Evolutionary conservation across 2,329 filamentous ascomycete species (phyloP), one percentile per base, ranked within the genome.

Genomic region (Cladosporium halotolerans): DNA sequence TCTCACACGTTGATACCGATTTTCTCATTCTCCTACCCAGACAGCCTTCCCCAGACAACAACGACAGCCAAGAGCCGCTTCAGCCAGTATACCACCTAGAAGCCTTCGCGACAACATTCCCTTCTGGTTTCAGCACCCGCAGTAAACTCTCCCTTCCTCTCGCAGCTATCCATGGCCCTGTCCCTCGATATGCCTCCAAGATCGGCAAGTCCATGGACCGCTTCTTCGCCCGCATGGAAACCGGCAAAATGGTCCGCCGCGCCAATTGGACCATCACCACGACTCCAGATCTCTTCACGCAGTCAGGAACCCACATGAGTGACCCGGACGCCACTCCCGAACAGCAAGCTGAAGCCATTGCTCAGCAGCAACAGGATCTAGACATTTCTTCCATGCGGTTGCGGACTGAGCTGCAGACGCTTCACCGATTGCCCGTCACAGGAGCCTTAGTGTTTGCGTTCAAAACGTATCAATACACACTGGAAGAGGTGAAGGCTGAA

Each of bases 381-480:
- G 13, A 51, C 5, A 16, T 51, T 2, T 16, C 4, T 1, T 66
- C 50, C 59, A 62, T 32, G 33, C 60, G 70, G 23, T 51, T 85
- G 18, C 71, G 82, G 3, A 79, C 74, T 57, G 82, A 86, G 66
- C 70, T 80, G 32, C 82, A 85, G 70, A 82, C 79, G 1, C 65
- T 86, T 33, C 80, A 84, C 68, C 73, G 82, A 1, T 64, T 85
- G 23, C 80, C 80, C 3, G 58, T 67, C 45, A 78, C 73, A 0
- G 70, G 72, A 49, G 80, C 79, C 7, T 46, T 85, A 16, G 73
- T 84, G 0, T 85, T 85, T 67, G 74, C 72, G 0, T 80, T 84
- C 64, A 82, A 84, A 66, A 85, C 82, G 13, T 85, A 83, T 65
- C 68, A 75, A 54, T 84, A 85, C 65, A 73, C 74, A 1, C 64